Conservation (phyloP, 179 eudicot genomes). For the Carnegiea gigantea region DNA sequence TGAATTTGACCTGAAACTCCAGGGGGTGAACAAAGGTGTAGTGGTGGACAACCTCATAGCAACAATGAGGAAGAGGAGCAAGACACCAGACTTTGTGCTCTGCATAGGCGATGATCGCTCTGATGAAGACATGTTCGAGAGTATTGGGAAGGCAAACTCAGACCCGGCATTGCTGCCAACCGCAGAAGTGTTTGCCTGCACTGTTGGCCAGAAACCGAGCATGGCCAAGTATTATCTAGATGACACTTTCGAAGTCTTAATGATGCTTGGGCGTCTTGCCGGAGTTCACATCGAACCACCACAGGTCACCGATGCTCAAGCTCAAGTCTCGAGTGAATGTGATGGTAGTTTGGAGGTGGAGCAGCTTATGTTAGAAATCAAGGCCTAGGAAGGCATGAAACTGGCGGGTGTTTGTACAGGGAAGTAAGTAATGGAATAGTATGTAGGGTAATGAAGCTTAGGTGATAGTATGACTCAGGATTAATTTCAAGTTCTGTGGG, state of each 20-base stretch:
- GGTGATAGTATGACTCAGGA: no score
- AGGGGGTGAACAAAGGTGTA: slow-evolving; percentile 84
- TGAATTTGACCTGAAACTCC: background rate
- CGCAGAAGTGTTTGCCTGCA: slow-evolving; percentile 25
- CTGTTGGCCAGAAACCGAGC: slow-evolving; percentile 90
- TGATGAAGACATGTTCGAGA: slow-evolving; percentile 88
- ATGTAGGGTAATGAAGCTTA: no score
- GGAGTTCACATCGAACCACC: slow-evolving; percentile 27
- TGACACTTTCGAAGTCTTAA: slow-evolving; percentile 63
- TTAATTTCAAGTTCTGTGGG: no score
- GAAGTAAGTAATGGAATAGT: no score
- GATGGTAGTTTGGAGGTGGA: background rate
- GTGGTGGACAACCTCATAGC: slow-evolving; percentile 57
- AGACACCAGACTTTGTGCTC: slow-evolving; percentile 60
- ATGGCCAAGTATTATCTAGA: slow-evolving; percentile 82
- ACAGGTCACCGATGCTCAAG: background rate
- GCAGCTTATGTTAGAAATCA: no score
- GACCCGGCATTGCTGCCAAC: slow-evolving; percentile 42
- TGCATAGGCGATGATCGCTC: slow-evolving; percentile 82
- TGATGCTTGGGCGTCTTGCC: slow-evolving; percentile 57
- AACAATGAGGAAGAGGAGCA: slow-evolving; percentile 43
- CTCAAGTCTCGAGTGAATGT: background rate
- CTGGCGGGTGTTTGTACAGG: no score
- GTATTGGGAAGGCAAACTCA: slow-evolving; percentile 43
- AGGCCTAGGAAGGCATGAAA: no score